Evolutionary conservation across 805 yeast genomes (phyloP).

Genomic region (Candida alai): DNA sequence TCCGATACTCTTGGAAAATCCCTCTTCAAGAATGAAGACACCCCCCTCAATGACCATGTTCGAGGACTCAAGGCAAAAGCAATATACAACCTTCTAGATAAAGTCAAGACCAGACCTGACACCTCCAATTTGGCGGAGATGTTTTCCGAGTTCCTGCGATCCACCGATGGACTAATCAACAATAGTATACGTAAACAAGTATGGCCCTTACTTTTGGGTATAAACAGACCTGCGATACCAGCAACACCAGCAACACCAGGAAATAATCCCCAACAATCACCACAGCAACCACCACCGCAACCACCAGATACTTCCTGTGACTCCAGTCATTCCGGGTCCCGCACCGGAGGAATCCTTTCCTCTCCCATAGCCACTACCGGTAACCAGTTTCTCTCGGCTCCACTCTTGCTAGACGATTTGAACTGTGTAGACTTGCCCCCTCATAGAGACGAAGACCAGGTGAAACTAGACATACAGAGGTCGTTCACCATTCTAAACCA

Average conservation of each 20-base stretch:
- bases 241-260: background rate
- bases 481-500: slow-evolving; percentile 50
- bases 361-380: too few relatives aligned
- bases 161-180: slow-evolving; percentile 46
- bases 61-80: slow-evolving; percentile 34
- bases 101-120: slow-evolving; percentile 7
- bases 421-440: slow-evolving; percentile 29
- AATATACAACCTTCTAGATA: slow-evolving; percentile 20
- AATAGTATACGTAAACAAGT: slow-evolving; percentile 36
- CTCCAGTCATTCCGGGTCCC: background rate
- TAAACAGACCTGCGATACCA: slow-evolving; percentile 11
- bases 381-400: slow-evolving; percentile 6
- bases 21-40: slow-evolving; percentile 36
- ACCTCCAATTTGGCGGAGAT: slow-evolving; percentile 17
- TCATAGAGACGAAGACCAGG: slow-evolving; percentile 78
- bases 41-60: slow-evolving; percentile 38
- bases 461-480: slow-evolving; percentile 70
- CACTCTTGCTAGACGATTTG: slow-evolving; percentile 19
- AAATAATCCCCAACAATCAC: background rate
- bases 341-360: background rate
- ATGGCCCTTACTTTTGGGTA: slow-evolving; percentile 51
- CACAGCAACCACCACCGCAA: background rate
- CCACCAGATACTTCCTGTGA: background rate
- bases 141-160: slow-evolving; percentile 32
- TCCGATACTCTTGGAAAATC: slow-evolving; percentile 43